Conservation (phyloP, 1,139 yeast species). For the Zygoascus hellenicus region DNA sequence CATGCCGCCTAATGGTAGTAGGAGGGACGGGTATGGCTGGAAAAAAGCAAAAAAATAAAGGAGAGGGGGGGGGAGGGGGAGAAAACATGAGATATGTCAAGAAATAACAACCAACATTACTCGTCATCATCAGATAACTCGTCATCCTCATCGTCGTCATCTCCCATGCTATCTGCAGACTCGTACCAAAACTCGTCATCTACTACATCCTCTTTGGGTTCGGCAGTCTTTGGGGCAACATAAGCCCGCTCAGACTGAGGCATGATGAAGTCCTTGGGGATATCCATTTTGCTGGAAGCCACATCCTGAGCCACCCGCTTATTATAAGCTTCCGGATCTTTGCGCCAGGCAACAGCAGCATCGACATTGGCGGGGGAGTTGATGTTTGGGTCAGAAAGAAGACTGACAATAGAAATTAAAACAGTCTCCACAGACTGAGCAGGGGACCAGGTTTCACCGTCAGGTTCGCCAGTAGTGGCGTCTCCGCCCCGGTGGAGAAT, state of each 20-base stretch:
- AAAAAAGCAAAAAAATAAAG: not conserved
- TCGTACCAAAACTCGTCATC: slow-evolving; percentile 89
- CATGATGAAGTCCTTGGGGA: slow-evolving; percentile 80
- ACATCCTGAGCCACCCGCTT: slow-evolving; percentile 79
- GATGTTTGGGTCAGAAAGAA: slow-evolving; percentile 88
- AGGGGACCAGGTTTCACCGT: slow-evolving; percentile 84
- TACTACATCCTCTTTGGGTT: slow-evolving; percentile 56
- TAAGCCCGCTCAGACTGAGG: slow-evolving; percentile 63
- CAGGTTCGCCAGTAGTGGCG: slow-evolving; percentile 84
- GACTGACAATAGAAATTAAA: slow-evolving; percentile 79
- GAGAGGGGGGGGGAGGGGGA: not conserved
- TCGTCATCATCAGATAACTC: slow-evolving; percentile 22
- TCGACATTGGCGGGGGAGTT: slow-evolving; percentile 95
- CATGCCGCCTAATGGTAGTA: too few relatives aligned
- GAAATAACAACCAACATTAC: slow-evolving; percentile 12
- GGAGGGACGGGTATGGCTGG: too few relatives aligned
- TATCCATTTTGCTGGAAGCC: slow-evolving; percentile 72
- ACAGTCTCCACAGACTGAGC: slow-evolving; percentile 94
- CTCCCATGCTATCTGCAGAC: slow-evolving; percentile 60
- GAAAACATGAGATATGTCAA: not conserved
- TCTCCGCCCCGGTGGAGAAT: slow-evolving; percentile 88
- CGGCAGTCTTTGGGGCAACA: slow-evolving; percentile 40
- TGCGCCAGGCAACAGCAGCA: slow-evolving; percentile 89
- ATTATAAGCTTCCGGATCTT: slow-evolving; percentile 73
- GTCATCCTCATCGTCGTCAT: slow-evolving; percentile 36